Percentiles rank a stretch among this genome's conserved stretches.
Conservation (phyloP, 129 eudicot genomes). For the Lactuca saligna region DNA sequence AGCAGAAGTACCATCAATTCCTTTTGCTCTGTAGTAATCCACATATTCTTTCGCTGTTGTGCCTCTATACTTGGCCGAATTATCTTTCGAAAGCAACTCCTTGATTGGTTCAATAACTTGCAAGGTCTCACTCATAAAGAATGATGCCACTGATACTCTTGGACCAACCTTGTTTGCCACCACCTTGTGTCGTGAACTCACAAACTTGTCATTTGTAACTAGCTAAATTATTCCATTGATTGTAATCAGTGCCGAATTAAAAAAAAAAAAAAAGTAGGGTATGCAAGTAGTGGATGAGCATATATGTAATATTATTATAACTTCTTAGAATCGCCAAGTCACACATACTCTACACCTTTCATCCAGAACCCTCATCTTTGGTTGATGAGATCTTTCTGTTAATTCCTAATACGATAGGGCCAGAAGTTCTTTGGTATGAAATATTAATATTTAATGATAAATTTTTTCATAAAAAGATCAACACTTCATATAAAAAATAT, state of each 20-base stretch:
- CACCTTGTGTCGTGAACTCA: conserved; percentile 56
- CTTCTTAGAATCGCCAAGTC: too few species aligned
- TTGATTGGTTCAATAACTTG: conserved; percentile 44
- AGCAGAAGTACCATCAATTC: conserved; percentile 44
- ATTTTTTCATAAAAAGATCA: too few species aligned
- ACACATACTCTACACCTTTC: too few species aligned
- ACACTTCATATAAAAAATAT: too few species aligned
- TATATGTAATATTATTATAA: too few species aligned
- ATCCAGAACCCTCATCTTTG: too few species aligned
- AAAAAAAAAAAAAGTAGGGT: background rate
- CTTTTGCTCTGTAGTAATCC: conserved; percentile 22
- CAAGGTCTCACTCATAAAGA: conserved; percentile 24
- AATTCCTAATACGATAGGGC: too few species aligned
- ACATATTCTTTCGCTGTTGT: conserved; percentile 36
- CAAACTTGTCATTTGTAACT: conserved; percentile 58
- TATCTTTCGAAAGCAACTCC: conserved; percentile 42
- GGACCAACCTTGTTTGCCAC: conserved; percentile 51
- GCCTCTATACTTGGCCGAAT: conserved; percentile 41
- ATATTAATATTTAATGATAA: background rate
- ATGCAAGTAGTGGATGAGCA: background rate
- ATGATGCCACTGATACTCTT: conserved; percentile 55
- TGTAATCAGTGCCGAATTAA: background rate
- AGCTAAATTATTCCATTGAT: conserved; percentile 34
- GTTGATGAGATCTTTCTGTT: too few species aligned
- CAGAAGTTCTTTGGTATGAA: too few species aligned